Evolutionary conservation across 257 asterid genomes (phyloP), one percentile per base, ranked within the genome.

Genomic region (Solanum boliviense): DNA sequence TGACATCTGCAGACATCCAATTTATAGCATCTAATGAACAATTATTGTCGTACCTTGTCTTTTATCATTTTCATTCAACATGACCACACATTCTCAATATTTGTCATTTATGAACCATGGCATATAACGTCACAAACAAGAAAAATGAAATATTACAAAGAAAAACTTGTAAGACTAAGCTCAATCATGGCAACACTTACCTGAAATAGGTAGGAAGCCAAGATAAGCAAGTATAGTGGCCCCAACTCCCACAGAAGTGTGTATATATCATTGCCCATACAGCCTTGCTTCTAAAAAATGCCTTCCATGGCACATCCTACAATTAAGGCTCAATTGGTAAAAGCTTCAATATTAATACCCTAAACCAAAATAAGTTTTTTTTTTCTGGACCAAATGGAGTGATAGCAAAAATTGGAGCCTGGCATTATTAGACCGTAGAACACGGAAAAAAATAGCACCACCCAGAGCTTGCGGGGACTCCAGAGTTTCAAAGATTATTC

Each of bases 211-310:
- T 97, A 29, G 99, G 99, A 89, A 97, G 95, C 99, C 99, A 97
- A 86, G 99, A 93, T 89, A 97, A 92, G 92, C 98, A 94, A 52
- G 96, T 93, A 89, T 95, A 97, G 85, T 97, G 98, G 88, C 99
- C 99, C 99, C 99, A 97, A 90, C 98, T 95, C 84, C 99, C 99
- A 91, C 99, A 97, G 90, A 97, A 97, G 91, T 97, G 99, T 87
- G 97, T 89, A 91, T 97, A 97, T 86, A 95, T 97, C 99, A 97
- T 97, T n/a, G 99, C 99, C 99, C 99, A 97, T 71, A 97, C 98
- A 79, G 98, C 99, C 93, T 93, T 96, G 72, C 92, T 91, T 91
- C 90, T 92, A 90, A 97, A 97, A 90, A 97, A 95, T 71, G 94
- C 98, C 88, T 91, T 94, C 99, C 99, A 97, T 12, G 99, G 99